phyloP scores from a whole-genome alignment of 73 alveolate genomes.

The Symbiodinium natans region DNA sequence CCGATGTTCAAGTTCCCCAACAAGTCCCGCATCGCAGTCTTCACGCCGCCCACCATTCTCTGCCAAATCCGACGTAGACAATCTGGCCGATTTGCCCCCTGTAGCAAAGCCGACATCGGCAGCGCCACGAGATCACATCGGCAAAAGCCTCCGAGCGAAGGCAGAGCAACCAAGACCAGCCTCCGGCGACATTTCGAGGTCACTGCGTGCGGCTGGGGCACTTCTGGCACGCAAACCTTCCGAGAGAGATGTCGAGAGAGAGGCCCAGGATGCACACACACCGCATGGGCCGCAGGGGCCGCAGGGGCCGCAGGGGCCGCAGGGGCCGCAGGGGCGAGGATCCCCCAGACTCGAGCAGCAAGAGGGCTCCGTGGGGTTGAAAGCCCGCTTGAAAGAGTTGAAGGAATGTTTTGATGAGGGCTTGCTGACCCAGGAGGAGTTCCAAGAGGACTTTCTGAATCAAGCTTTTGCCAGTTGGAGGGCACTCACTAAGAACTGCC shows the following conservation, averaged over 20 bases:
- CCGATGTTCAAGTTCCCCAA: not conserved
- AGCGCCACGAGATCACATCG: too few relatives aligned
- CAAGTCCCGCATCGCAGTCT: not conserved
- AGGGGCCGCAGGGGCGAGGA: not conserved
- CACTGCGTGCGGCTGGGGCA: not conserved
- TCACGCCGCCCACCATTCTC: too few relatives aligned
- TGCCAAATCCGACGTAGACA: too few relatives aligned
- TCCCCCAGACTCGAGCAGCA: not conserved
- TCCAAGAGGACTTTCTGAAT: constrained; percentile 11
- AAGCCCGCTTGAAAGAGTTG: constrained; percentile 62
- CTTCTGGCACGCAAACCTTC: not conserved
- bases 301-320: too few relatives aligned
- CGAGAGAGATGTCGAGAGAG: not conserved
- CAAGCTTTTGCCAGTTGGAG: not conserved
- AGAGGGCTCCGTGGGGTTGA: not conserved
- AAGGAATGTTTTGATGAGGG: constrained; percentile 77
- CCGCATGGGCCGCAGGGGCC: too few relatives aligned
- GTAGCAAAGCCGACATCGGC: too few relatives aligned
- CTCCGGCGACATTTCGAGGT: not conserved
- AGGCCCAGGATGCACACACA: too few relatives aligned
- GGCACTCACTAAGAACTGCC: too few relatives aligned
- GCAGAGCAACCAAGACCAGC: too few relatives aligned
- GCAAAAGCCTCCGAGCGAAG: too few relatives aligned
- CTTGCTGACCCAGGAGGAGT: constrained; percentile 51
- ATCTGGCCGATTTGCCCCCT: too few relatives aligned